Percentiles rank a stretch among this genome's conserved stretches.
phyloP scores from a whole-genome alignment of 305 asterid species.

The Euphrasia arctica region DNA sequence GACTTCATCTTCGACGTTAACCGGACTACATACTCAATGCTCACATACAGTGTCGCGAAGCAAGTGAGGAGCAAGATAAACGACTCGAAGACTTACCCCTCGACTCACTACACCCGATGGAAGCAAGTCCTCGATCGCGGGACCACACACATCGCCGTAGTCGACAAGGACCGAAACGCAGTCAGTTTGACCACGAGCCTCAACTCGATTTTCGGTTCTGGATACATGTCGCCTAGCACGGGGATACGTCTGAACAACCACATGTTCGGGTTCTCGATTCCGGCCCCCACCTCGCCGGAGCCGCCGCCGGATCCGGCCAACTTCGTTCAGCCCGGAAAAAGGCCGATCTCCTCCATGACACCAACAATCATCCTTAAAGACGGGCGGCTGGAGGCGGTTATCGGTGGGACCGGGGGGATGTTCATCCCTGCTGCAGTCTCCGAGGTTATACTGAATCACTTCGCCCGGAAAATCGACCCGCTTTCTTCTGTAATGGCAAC shows the following conservation, averaged over 20 bases:
- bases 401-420: slow-evolving; percentile 48
- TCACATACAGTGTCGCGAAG: slow-evolving; percentile 32
- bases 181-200: slow-evolving; percentile 38
- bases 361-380: slow-evolving; percentile 41
- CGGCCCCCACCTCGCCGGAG: slow-evolving; percentile 22
- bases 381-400: slow-evolving; percentile 35
- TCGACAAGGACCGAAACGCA: slow-evolving; percentile 39
- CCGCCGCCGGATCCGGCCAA: slow-evolving; percentile 43
- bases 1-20: slow-evolving; percentile 24
- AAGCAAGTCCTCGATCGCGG: slow-evolving; percentile 41
- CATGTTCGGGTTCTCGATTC: slow-evolving; percentile 46
- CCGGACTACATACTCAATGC: slow-evolving; percentile 25
- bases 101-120: slow-evolving; percentile 33
- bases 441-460: slow-evolving; percentile 41
- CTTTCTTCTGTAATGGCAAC: slow-evolving; percentile 48
- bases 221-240: slow-evolving; percentile 34
- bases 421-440: slow-evolving; percentile 35
- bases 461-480: slow-evolving; percentile 41
- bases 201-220: slow-evolving; percentile 40
- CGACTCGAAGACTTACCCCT: slow-evolving; percentile 37
- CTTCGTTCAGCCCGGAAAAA: slow-evolving; percentile 37
- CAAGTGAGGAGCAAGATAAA: slow-evolving; percentile 34
- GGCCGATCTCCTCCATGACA: slow-evolving; percentile 49
- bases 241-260: slow-evolving; percentile 52
- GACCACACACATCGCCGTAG: slow-evolving; percentile 42